Base-by-base conservation (phyloP, 163 green algal genomes). In the Chlamydomonas reinhardtii region DNA sequence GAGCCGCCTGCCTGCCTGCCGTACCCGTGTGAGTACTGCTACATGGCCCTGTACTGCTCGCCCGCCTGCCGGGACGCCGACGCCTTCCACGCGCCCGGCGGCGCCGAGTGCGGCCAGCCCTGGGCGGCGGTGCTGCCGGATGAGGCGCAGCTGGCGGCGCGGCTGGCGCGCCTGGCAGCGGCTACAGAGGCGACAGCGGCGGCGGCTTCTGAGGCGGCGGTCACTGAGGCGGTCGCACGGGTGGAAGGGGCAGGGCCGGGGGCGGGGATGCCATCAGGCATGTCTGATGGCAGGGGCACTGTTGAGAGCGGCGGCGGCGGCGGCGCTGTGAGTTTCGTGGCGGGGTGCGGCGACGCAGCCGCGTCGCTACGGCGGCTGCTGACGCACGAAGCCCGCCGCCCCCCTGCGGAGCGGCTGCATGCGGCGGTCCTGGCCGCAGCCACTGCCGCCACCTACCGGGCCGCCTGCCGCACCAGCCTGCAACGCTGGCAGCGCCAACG, bases 91-190 rank as follows among this genome's bases (percentile, higher is more conserved):
- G 70, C n/a, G 24, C 73, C 73, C 20, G 70, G 54, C 22, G 75
- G 81, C 35, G 71, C 69, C 52, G 74, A 85, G 82, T 92, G 89
- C 71, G 85, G 89, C 31, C 76, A 91, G 27, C 76, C 89, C 35
- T 92, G 89, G 89, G 32, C 66, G 3, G 48, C 62, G 19, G 48
- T 92, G 54, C 76, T 92, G 76, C 89, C 89, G 19, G 85, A 92
- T 35, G 75, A 85, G 22, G 85, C 76, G 31, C n/a, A 91, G 52
- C 82, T 90, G n/a, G 85, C 89, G 15, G 73, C 65, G 24, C 64
- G 82, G 17, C 62, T 90, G 52, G 43, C 54, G 29, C 61, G 81
- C 29, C 15, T 66, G 80, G 70, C 70, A 27, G 80, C 24, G 19
- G 80, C 70, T 56, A 35, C 73, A 70, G 27, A 32, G 64, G 56